phyloP scores from a whole-genome alignment of 1,284 basidiomycete genomes.

The Meira miltonrushii region DNA sequence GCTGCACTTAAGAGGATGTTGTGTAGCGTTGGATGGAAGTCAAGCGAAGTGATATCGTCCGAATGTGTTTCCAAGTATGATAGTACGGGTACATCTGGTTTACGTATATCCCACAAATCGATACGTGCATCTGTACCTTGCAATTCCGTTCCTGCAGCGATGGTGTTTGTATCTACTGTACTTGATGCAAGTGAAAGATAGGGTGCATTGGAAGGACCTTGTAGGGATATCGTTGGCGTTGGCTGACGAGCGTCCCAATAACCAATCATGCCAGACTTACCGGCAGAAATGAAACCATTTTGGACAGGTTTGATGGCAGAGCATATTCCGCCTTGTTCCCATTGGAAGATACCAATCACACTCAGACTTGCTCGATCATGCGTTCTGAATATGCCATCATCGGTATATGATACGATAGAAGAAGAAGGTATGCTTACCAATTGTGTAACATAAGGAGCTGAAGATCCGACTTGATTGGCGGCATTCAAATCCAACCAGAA shows the following conservation, averaged over 20 bases:
- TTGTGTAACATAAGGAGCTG: constrained; percentile 1
- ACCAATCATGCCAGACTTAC: constrained; percentile 1
- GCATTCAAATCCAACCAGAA: not conserved
- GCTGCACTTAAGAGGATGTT: constrained; percentile 40
- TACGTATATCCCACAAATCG: constrained; percentile 44
- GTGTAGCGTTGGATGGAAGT: constrained; percentile 27
- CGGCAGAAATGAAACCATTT: not conserved
- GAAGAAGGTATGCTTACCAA: not conserved
- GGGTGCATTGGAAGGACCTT: constrained; percentile 26
- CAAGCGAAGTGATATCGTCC: constrained; percentile 44
- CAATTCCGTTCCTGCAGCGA: constrained; percentile 46
- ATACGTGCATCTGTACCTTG: constrained; percentile 38
- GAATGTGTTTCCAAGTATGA: constrained; percentile 48
- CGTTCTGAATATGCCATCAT: not conserved
- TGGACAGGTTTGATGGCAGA: not conserved
- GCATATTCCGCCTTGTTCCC: constrained; percentile 2
- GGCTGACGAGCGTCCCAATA: not conserved
- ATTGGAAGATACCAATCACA: not conserved
- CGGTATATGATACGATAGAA: not conserved
- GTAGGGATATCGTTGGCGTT: not conserved
- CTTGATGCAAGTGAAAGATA: constrained; percentile 30
- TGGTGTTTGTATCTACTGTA: constrained; percentile 13
- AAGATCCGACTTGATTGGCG: not conserved
- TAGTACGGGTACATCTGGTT: constrained; percentile 20
- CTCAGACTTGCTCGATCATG: not conserved